Conservation (phyloP, 164 flowering plant species). For the Vitis rupestris region DNA sequence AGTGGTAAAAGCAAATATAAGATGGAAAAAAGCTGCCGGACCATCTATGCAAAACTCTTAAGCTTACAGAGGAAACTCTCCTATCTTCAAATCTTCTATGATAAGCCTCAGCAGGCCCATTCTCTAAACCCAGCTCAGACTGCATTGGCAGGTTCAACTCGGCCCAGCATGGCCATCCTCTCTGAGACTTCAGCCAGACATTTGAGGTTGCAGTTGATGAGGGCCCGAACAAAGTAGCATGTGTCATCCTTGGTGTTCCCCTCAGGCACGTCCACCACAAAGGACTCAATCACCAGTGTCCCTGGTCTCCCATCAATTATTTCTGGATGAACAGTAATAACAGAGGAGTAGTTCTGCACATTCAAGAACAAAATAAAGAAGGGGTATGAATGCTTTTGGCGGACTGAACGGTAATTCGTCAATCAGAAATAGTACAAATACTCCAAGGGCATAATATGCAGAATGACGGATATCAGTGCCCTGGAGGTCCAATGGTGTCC, state of each 20-base stretch:
- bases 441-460: too few species aligned
- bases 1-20: too few species aligned
- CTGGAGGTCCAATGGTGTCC: too few species aligned
- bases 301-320: slow-evolving; percentile 50
- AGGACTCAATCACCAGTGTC: slow-evolving; percentile 64
- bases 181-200: slow-evolving; percentile 61
- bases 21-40: too few species aligned
- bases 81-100: too few species aligned
- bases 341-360: slow-evolving; percentile 65
- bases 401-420: too few species aligned
- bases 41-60: too few species aligned
- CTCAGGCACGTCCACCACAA: slow-evolving; percentile 63
- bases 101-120: neutral
- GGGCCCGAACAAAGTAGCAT: slow-evolving; percentile 52
- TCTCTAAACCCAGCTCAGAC: neutral
- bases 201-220: slow-evolving; percentile 60
- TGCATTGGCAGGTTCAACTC: slow-evolving; percentile 16
- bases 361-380: neutral
- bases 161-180: slow-evolving; percentile 56
- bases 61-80: too few species aligned
- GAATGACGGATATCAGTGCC: too few species aligned
- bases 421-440: too few species aligned
- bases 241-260: slow-evolving; percentile 70
- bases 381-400: neutral
- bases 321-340: slow-evolving; percentile 61